phyloP scores from a whole-genome alignment of 2,329 filamentous ascomycete species.

The Periconia digitata region DNA sequence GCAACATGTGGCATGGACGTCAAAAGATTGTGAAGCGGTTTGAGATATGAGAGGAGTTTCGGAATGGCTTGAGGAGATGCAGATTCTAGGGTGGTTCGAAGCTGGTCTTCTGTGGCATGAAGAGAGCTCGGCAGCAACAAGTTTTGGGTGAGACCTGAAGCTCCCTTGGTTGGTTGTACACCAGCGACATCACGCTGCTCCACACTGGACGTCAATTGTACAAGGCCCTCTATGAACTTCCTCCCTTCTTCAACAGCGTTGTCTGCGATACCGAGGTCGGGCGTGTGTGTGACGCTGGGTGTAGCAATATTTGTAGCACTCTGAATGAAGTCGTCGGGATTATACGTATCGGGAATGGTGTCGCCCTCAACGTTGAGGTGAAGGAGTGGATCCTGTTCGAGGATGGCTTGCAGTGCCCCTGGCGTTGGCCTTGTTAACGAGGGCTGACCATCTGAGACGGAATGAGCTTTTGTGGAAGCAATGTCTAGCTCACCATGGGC shows the following conservation, averaged over 20 bases:
- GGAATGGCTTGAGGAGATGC: constrained; percentile 36
- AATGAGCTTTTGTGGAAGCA: constrained; percentile 21
- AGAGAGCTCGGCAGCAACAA: constrained; percentile 27
- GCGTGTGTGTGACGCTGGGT: constrained; percentile 47
- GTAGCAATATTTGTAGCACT: constrained; percentile 53
- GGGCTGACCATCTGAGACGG: constrained; percentile 17
- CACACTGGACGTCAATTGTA: constrained; percentile 25
- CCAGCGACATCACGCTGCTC: constrained; percentile 18
- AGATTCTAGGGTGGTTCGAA: constrained; percentile 31
- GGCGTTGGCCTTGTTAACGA: constrained; percentile 17
- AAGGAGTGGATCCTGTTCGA: constrained; percentile 34
- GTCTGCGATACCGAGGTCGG: constrained; percentile 39
- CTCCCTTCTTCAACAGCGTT: constrained; percentile 40
- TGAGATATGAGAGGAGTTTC: constrained; percentile 39
- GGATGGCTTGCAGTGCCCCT: constrained; percentile 25
- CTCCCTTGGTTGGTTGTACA: constrained; percentile 16
- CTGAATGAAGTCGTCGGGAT: constrained; percentile 44
- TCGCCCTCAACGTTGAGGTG: constrained; percentile 36
- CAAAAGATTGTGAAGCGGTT: constrained; percentile 39
- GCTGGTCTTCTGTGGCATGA: constrained; percentile 30
- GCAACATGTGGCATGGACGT: constrained; percentile 43
- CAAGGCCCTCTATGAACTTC: constrained; percentile 33
- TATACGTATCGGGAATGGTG: constrained; percentile 40
- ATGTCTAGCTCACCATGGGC: constrained; percentile 20
- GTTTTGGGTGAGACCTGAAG: constrained; percentile 22